Evolutionary conservation across 148 eudicot species (phyloP).

Genomic region (Drosera capensis): DNA sequence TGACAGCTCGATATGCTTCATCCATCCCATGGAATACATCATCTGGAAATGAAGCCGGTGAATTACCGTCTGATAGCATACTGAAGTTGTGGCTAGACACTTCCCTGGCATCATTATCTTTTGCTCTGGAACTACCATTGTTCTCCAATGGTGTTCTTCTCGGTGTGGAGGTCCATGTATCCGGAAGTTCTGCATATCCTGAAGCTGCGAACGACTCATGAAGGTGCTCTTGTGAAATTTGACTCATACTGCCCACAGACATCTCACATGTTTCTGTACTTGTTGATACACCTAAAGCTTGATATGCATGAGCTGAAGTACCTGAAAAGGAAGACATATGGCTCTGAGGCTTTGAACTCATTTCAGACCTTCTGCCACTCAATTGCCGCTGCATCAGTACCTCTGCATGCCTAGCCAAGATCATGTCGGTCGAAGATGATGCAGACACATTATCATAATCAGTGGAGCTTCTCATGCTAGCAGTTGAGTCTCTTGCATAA

Average conservation of each 20-base stretch:
- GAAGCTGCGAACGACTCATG: constrained; percentile 20
- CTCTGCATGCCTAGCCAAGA: constrained; percentile 39
- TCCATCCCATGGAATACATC: constrained; percentile 11
- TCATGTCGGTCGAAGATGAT: constrained; percentile 60
- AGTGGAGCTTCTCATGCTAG: constrained; percentile 51
- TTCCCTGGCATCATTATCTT: constrained; percentile 11
- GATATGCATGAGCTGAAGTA: constrained; percentile 40
- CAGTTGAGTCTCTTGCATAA: constrained; percentile 43
- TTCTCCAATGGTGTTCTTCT: constrained; percentile 4
- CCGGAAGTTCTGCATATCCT: constrained; percentile 21
- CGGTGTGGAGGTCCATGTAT: constrained; percentile 12
- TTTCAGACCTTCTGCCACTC: constrained; percentile 45
- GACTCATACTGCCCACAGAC: constrained; percentile 17
- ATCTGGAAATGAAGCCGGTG: constrained; percentile 12
- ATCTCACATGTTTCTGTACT: constrained; percentile 34
- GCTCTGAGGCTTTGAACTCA: constrained; percentile 36
- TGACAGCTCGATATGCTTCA: constrained; percentile 12
- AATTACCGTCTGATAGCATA: constrained; percentile 12
- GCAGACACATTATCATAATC: constrained; percentile 64
- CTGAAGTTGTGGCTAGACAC: constrained; percentile 7
- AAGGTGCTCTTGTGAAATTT: constrained; percentile 16
- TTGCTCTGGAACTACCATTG: constrained; percentile 10
- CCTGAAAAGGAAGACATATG: constrained; percentile 60
- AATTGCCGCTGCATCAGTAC: constrained; percentile 36
- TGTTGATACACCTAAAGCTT: constrained; percentile 24